phyloP scores from a whole-genome alignment of 108 stramenopile species.

The Thalassiosira profunda region DNA sequence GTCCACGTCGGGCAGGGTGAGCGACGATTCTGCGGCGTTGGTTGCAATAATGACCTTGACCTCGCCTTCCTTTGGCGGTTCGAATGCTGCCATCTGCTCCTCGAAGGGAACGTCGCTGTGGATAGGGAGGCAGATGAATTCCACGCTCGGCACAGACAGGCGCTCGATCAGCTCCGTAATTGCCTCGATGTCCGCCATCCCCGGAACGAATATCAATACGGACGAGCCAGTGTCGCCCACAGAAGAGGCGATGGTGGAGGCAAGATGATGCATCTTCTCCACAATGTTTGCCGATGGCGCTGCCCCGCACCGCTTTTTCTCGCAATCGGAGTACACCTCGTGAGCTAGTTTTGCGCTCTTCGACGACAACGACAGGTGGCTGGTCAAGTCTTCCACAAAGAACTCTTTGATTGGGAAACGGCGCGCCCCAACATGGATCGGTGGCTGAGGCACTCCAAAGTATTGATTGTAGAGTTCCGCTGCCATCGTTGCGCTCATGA shows the following conservation, averaged over 20 bases:
- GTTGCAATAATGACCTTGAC: slow-evolving; percentile 96
- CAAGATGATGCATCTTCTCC: slow-evolving; percentile 53
- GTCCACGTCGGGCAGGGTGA: slow-evolving; percentile 97
- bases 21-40: slow-evolving; percentile 97
- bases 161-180: slow-evolving; percentile 81
- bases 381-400: slow-evolving; percentile 78
- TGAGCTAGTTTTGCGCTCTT: slow-evolving; percentile 45
- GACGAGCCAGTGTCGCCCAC: slow-evolving; percentile 76
- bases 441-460: slow-evolving; percentile 64
- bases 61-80: slow-evolving; percentile 59
- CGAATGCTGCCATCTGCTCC: slow-evolving; percentile 93
- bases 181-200: slow-evolving; percentile 93
- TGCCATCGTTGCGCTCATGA: slow-evolving; percentile 95
- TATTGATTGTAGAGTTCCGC: slow-evolving; percentile 85
- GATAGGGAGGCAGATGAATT: slow-evolving; percentile 83
- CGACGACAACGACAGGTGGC: slow-evolving; percentile 36
- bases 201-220: slow-evolving; percentile 97
- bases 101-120: slow-evolving; percentile 94
- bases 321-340: slow-evolving; percentile 53
- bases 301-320: slow-evolving; percentile 49
- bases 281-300: slow-evolving; percentile 51
- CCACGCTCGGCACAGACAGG: slow-evolving; percentile 46
- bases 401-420: slow-evolving; percentile 80
- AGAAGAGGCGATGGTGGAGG: slow-evolving; percentile 48
- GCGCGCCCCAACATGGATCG: slow-evolving; percentile 84